Evolutionary conservation across 768 basidiomycete genomes (phyloP), one percentile per base, ranked within the genome.

Genomic region (Ephemerocybe angulata): DNA sequence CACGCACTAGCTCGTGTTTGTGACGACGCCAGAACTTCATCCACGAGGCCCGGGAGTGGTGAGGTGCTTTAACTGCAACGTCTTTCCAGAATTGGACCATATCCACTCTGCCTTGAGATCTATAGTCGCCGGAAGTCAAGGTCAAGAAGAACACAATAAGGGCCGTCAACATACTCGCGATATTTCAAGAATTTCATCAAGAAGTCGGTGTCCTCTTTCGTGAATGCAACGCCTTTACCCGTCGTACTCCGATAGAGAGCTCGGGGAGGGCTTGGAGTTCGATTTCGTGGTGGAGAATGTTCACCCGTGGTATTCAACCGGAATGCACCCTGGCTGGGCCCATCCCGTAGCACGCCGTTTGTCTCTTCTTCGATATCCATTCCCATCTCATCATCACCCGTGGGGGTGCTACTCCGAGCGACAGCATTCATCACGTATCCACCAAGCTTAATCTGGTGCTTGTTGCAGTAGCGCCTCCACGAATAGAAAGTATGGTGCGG

Each of bases 401-500:
- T 76, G 17, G 77, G 35, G 5, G 40, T 37, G 38, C 4, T 22
- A 37, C 53, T 47, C 4, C 47, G 38, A 4, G 53, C 33, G 33
- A 81, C 82, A 6, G 76, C 66, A 51, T 81, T 85, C 90, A 93
- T 92, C 8, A 82, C 74, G 61, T 93, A 93, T 2, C 90, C 89
- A 24, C 89, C 88, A 0, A 93, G 76, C n/a, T 88, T 84, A 48
- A 93, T 93, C 68, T 93, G 89, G 67, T 93, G 90, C 65, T 93
- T 93, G 66, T 93, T 93, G 73, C 91, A 93, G 63, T 93, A 93
- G 41, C 91, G 83, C 37, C 91, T 81, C 91, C 91, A 93, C 1
- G 90, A 93, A 66, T 91, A 93, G 66, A 93, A 93, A 88, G 91
- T 92, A 69, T 93, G 91, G 69, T 93, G 91, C 17, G 91, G 90